Percentiles rank a stretch among this genome's conserved stretches.
Evolutionary conservation across 1,284 basidiomycete genomes (phyloP).

Genomic region (Pseudozyma hubeiensis): DNA sequence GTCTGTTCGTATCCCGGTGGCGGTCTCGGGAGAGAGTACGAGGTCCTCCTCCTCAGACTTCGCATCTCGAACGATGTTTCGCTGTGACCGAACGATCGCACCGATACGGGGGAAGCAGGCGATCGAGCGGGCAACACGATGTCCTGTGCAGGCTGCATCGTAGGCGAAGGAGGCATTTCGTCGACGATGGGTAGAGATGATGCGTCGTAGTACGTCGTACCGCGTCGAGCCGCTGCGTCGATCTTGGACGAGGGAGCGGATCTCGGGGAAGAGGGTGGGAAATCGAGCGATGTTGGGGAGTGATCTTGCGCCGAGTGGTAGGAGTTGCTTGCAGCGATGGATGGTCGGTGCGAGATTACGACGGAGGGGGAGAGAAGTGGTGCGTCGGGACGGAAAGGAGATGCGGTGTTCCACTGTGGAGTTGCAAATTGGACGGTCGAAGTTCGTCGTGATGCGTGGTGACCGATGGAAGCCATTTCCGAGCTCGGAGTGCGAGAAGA

Average conservation of each 20-base stretch:
- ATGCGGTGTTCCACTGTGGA: slow-evolving; percentile 22
- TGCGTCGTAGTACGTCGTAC: slow-evolving; percentile 30
- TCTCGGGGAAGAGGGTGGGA: slow-evolving; percentile 2
- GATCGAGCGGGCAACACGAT: background rate
- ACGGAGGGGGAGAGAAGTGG: background rate
- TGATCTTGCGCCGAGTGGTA: slow-evolving; percentile 13
- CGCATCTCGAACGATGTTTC: slow-evolving; percentile 18
- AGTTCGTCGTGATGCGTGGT: background rate
- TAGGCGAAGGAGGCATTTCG: slow-evolving; percentile 7
- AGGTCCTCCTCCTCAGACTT: background rate
- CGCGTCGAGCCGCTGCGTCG: background rate
- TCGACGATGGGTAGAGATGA: slow-evolving; percentile 13
- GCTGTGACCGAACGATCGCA: slow-evolving; percentile 13
- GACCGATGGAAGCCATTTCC: slow-evolving; percentile 5
- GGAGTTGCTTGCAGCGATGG: background rate
- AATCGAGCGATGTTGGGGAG: slow-evolving; percentile 21
- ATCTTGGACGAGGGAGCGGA: no score
- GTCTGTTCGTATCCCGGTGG: slow-evolving; percentile 6
- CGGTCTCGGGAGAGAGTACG: slow-evolving; percentile 23
- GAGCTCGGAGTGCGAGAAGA: slow-evolving; percentile 1
- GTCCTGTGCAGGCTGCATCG: background rate
- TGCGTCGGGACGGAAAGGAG: slow-evolving; percentile 22
- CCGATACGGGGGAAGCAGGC: slow-evolving; percentile 5
- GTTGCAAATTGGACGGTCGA: background rate
- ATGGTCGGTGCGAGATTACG: background rate